Percentiles rank a stretch among this genome's conserved stretches.
phyloP scores from a whole-genome alignment of 164 flowering plant species.

The Tetracentron sinense region DNA sequence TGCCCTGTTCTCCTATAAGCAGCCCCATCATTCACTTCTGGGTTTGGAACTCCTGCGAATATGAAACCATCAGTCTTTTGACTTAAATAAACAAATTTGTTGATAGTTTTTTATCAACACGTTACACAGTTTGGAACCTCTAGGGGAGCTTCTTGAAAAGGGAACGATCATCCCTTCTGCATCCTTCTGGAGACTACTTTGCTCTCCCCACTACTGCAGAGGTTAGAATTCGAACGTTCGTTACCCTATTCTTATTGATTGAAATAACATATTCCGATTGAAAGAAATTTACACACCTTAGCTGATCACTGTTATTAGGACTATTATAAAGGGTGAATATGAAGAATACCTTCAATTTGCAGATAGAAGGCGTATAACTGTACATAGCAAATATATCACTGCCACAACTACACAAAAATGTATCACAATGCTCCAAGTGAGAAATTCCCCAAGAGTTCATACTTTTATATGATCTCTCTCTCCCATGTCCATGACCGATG shows the following conservation, averaged over 20 bases:
- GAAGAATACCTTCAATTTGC: constrained; percentile 64
- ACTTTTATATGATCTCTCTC: constrained; percentile 74
- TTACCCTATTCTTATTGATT: background rate
- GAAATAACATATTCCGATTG: background rate
- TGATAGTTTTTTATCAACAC: background rate
- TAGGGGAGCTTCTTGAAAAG: constrained; percentile 59
- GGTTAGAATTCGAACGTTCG: constrained; percentile 12
- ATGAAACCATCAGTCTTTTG: background rate
- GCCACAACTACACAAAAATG: background rate
- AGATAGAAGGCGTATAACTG: background rate
- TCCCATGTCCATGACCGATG: constrained; percentile 68
- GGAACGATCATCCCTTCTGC: constrained; percentile 81
- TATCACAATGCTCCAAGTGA: background rate
- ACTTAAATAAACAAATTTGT: background rate
- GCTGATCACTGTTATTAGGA: constrained; percentile 58
- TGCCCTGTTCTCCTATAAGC: constrained; percentile 48
- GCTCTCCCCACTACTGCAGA: constrained; percentile 82
- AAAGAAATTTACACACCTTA: constrained; percentile 50
- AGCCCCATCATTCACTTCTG: constrained; percentile 24
- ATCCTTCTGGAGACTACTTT: constrained; percentile 81
- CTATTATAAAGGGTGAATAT: constrained; percentile 77
- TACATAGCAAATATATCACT: background rate
- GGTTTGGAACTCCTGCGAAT: constrained; percentile 39
- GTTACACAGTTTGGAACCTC: constrained; percentile 38
- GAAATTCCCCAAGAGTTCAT: constrained; percentile 11